Conservation (phyloP, 2,329 filamentous ascomycete species). For the Hirsutella minnesotensis region DNA sequence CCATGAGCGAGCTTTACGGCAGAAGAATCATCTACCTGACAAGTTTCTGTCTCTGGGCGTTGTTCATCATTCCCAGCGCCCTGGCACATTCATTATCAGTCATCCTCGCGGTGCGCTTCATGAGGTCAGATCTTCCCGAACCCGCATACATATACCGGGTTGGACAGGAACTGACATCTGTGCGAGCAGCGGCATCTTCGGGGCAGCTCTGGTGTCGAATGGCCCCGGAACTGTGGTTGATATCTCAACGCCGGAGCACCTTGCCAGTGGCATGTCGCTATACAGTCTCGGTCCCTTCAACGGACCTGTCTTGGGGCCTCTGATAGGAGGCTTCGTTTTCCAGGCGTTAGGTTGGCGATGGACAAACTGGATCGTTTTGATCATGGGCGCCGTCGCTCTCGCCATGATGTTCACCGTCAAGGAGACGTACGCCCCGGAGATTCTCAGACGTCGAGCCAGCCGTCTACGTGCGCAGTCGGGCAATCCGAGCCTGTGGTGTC, state of each 20-base stretch:
- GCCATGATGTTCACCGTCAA: constrained; percentile 46
- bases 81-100: constrained; percentile 54
- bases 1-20: constrained; percentile 60
- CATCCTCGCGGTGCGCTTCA: constrained; percentile 62
- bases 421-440: constrained; percentile 67
- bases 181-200: constrained; percentile 29
- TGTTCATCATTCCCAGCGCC: constrained; percentile 62
- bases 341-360: constrained; percentile 78
- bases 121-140: constrained; percentile 38
- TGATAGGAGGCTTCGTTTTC: constrained; percentile 60
- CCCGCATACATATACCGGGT: background rate
- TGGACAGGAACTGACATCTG: background rate
- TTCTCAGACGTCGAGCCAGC: constrained; percentile 56
- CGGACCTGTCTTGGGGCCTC: constrained; percentile 36
- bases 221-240: constrained; percentile 75
- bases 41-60: constrained; percentile 49
- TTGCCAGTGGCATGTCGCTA: constrained; percentile 72
- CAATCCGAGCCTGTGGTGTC: constrained; percentile 64
- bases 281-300: constrained; percentile 65
- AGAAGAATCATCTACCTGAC: constrained; percentile 57
- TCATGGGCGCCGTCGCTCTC: constrained; percentile 53
- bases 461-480: constrained; percentile 54
- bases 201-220: constrained; percentile 73
- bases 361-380: constrained; percentile 73
- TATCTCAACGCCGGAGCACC: constrained; percentile 64